Base-by-base conservation (phyloP, 768 basidiomycete species). In the Tylopilus subfusipes region DNA sequence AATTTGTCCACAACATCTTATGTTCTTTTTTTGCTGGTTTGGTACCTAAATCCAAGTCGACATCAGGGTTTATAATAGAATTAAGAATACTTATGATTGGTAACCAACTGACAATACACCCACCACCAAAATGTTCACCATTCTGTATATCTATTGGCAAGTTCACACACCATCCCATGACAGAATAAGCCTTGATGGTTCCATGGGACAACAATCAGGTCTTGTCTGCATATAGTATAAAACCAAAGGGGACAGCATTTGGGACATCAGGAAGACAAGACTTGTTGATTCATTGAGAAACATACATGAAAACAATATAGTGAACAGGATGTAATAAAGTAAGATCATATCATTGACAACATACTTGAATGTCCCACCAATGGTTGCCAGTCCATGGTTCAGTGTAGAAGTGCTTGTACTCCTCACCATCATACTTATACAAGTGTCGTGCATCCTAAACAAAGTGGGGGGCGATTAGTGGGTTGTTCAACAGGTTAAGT, bases 301-400 rank as follows among this genome's bases (percentile, higher is more conserved):
- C 38, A 9, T 19, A 39, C 2, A 11, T 2, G 1, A 19, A 9
- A 42, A 2, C 2, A 42, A 25, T 25, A 24, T 16, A 42, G 14
- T 42, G 42, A 42, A 42, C 16, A 42, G 2, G 4, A 18, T 25
- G n/a, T 13, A 43, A 27, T 4, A 43, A 27, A 43, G 22, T 25
- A 42, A n/a, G n/a, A n/a, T n/a, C n/a, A n/a, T n/a, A n/a, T n/a
- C 18, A 38, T 21, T 31, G 4, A 42, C 9, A 57, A 54, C 31
- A 24, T 55, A 75, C 76, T 65, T 77, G 73, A 5, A 70, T 59
- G 5, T 73, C 60, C 75, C 75, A 77, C 47, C 63, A 61, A 30
- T 10, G 46, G 39, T 38, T 50, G 3, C 34, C 47, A 10, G 24
- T 48, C 47, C 47, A 43, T n/a, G 49, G 39, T 21, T 42, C 50